phyloP scores from a whole-genome alignment of 2,329 filamentous ascomycete species.

The Cercospora zeae-maydis region DNA sequence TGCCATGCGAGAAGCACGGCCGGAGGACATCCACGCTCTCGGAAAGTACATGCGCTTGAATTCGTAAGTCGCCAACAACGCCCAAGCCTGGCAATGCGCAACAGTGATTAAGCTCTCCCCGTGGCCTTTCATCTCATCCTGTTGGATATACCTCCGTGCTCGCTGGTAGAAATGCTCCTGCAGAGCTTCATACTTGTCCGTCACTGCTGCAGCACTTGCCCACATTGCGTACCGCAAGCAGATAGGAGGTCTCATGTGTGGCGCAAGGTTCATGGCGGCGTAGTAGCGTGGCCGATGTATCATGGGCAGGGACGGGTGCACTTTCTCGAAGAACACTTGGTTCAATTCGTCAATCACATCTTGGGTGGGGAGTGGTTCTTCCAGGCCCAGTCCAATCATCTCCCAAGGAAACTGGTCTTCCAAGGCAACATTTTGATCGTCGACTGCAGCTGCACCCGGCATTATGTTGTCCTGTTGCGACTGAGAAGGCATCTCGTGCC shows the following conservation, averaged over 20 bases:
- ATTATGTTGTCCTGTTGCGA: conserved; percentile 1
- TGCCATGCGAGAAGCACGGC: conserved; percentile 71
- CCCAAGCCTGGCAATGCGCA: conserved; percentile 80
- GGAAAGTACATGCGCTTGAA: conserved; percentile 99
- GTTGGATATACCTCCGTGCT: conserved; percentile 83
- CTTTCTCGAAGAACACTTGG: conserved; percentile 83
- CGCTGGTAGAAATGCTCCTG: conserved; percentile 88
- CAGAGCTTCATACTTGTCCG: conserved; percentile 73
- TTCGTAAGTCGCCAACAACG: conserved; percentile 76
- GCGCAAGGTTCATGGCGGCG: conserved; percentile 84
- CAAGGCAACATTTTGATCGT: conserved; percentile 3
- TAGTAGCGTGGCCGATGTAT: conserved; percentile 85
- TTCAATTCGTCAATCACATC: conserved; percentile 85
- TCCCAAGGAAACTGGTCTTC: conserved; percentile 68
- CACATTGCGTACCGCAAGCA: conserved; percentile 92
- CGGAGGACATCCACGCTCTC: conserved; percentile 88
- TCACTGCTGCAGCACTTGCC: conserved; percentile 83
- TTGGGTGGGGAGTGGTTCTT: conserved; percentile 73
- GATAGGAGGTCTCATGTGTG: conserved; percentile 78
- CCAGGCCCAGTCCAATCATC: conserved; percentile 74
- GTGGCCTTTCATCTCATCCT: conserved; percentile 86
- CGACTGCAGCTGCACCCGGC: conserved; percentile 12
- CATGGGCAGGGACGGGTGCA: conserved; percentile 81
- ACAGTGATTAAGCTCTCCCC: conserved; percentile 85
- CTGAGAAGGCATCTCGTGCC: conserved; percentile 11